Evolutionary conservation across 768 basidiomycete genomes (phyloP), one percentile per base, ranked within the genome.

Genomic region (Boletus pseudopeckii): DNA sequence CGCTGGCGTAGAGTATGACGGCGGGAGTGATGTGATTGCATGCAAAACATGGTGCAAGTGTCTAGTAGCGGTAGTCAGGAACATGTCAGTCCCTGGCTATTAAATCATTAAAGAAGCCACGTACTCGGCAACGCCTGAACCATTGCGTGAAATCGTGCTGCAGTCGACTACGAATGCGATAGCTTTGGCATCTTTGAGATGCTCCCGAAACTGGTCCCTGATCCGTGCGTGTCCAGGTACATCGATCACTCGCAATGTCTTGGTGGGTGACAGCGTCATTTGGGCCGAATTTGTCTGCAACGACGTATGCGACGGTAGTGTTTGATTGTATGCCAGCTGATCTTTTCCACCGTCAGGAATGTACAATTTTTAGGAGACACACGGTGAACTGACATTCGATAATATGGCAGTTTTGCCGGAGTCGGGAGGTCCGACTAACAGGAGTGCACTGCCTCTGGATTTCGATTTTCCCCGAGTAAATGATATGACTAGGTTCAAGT

Each of bases 221-320:
- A 93, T 79, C 39, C 91, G 80, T 10, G 90, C 87, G 67, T 93
- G 91, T n/a, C 91, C 91, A 8, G 91, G 91, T 39, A 93, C 71
- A 68, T 93, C 91, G 17, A 91, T 73, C 13, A 88, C 70, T 38
- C 75, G 79, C 42, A 87, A 64, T 14, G 70, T 64, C 59, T 78
- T 80, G 40, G 73, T 74, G 2, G 73, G 56, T 7, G 70, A 65
- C n/a, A 85, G 59, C 6, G 70, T 54, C 33, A 85, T 66, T 5
- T 76, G 58, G 5, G 81, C 78, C 1, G 77, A 71, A 66, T 90
- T 93, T 5, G 78, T 76, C 67, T 93, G 91, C 64, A 93, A 74
- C 0, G 91, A 92, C 4, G 88, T 83, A 59, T 89, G 85, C 3
- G 88, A 88, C 40, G 81, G 82, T 11, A 87, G 67, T 1, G 81